phyloP scores from a whole-genome alignment of 169 alveolate species.

The Babesia caballi region DNA sequence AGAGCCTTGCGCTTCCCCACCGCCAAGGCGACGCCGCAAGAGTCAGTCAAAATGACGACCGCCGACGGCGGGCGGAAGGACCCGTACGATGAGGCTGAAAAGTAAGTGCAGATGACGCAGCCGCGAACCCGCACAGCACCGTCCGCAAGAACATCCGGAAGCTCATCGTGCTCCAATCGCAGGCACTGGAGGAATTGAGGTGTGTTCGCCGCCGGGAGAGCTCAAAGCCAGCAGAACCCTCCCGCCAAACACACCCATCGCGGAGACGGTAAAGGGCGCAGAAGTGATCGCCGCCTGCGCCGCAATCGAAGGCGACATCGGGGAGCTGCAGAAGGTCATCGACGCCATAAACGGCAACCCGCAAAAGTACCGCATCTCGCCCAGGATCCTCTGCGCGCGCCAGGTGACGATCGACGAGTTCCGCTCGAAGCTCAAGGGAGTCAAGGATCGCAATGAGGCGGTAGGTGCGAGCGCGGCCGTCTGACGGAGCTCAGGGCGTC shows the following conservation, averaged over 20 bases:
- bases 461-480: background rate
- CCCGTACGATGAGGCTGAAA: conserved; percentile 66
- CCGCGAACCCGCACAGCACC: conserved; percentile 3
- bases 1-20: no score
- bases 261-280: conserved; percentile 18
- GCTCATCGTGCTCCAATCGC: conserved; percentile 56
- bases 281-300: conserved; percentile 43
- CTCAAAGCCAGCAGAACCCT: background rate
- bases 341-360: conserved; percentile 36
- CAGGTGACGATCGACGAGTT: conserved; percentile 55
- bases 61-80: conserved; percentile 26
- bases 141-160: conserved; percentile 54
- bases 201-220: background rate
- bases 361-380: conserved; percentile 39
- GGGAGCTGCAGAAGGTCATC: conserved; percentile 64
- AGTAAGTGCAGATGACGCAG: background rate
- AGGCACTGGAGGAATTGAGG: conserved; percentile 45
- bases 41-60: conserved; percentile 6
- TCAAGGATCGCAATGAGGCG: conserved; percentile 12
- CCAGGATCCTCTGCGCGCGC: conserved; percentile 23
- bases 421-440: conserved; percentile 54
- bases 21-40: no score
- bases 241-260: conserved; percentile 5
- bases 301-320: conserved; percentile 45
- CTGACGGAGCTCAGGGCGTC: no score